phyloP scores from a whole-genome alignment of 2,329 filamentous ascomycete species.

The Tolypocladium capitatum region DNA sequence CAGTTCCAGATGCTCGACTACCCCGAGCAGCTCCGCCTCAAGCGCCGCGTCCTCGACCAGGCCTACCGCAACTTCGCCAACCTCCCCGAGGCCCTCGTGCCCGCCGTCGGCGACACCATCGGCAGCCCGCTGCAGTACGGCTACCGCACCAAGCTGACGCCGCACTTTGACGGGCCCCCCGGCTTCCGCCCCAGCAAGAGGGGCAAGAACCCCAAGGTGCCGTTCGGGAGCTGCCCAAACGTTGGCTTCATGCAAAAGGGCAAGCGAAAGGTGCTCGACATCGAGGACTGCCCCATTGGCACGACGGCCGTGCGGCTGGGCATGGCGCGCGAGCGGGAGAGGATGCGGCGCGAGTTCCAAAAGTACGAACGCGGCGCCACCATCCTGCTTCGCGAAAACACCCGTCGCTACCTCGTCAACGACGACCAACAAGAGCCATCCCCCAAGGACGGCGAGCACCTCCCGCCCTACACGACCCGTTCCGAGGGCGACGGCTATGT shows the following conservation, averaged over 20 bases:
- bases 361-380: conserved; percentile 76
- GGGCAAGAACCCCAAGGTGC: conserved; percentile 30
- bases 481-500: conserved; percentile 44
- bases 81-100: conserved; percentile 61
- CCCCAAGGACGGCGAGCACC: conserved; percentile 8
- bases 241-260: conserved; percentile 89
- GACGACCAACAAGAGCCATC: conserved; percentile 12
- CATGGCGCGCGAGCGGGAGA: conserved; percentile 63
- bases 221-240: conserved; percentile 53
- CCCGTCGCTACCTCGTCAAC: conserved; percentile 49
- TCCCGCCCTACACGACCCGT: conserved; percentile 22
- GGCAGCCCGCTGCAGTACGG: conserved; percentile 82
- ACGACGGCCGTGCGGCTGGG: conserved; percentile 74
- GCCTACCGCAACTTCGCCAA: conserved; percentile 87
- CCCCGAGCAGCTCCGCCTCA: conserved; percentile 69
- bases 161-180: conserved; percentile 78
- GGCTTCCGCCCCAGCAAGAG: conserved; percentile 34
- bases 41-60: conserved; percentile 76
- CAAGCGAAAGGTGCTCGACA: conserved; percentile 69
- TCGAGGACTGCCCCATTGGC: conserved; percentile 93
- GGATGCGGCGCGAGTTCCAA: conserved; percentile 55
- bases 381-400: conserved; percentile 77
- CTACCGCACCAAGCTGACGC: conserved; percentile 93
- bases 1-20: conserved; percentile 98
- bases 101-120: conserved; percentile 69